Percentiles rank a stretch among this genome's conserved stretches.
These are phyloP conservation scores for Ceratocystis ficicola DNA, from an alignment of 2,329 filamentous ascomycete species.

Conservation along the genomic window DNA sequence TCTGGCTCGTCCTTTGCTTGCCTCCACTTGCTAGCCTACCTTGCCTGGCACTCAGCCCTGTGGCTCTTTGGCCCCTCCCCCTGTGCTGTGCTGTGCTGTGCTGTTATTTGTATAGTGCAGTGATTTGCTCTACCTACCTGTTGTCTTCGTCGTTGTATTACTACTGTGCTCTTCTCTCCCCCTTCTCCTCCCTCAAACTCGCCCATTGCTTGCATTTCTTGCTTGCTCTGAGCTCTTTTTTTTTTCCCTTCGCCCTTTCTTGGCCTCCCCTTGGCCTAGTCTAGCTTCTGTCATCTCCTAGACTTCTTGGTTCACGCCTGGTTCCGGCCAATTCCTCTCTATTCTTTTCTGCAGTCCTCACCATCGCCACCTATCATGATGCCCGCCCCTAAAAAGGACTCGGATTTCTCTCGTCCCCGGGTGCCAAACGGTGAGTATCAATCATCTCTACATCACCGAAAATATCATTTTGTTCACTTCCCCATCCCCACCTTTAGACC, in stretches of 20 bases:
- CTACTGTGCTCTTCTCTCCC: background rate
- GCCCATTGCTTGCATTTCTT: slow-evolving; percentile 18
- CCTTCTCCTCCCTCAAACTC: slow-evolving; percentile 7
- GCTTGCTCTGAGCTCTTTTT: background rate
- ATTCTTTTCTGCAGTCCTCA: slow-evolving; percentile 12
- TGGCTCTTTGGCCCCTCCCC: too few species aligned
- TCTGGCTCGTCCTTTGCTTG: slow-evolving; percentile 13
- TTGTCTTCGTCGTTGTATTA: too few species aligned
- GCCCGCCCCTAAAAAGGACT: slow-evolving; percentile 33
- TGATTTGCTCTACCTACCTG: too few species aligned
- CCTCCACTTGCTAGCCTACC: slow-evolving; percentile 9
- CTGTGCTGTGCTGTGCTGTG: too few species aligned
- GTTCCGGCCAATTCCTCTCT: slow-evolving; percentile 5
- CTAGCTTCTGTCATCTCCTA: slow-evolving; percentile 12
- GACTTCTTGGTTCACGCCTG: background rate
- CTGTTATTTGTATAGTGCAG: too few species aligned
- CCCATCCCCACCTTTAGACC: background rate
- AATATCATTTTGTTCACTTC: slow-evolving; percentile 18
- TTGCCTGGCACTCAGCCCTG: too few species aligned
- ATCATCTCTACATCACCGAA: background rate
- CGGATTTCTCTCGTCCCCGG: slow-evolving; percentile 25
- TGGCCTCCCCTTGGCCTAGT: background rate
- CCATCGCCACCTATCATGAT: slow-evolving; percentile 26
- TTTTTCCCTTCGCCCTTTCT: background rate
- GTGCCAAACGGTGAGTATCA: slow-evolving; percentile 31